Percentiles rank a stretch among this genome's conserved stretches.
Evolutionary conservation across 805 yeast genomes (phyloP).

Genomic region (Hanseniaspora thailandica): DNA sequence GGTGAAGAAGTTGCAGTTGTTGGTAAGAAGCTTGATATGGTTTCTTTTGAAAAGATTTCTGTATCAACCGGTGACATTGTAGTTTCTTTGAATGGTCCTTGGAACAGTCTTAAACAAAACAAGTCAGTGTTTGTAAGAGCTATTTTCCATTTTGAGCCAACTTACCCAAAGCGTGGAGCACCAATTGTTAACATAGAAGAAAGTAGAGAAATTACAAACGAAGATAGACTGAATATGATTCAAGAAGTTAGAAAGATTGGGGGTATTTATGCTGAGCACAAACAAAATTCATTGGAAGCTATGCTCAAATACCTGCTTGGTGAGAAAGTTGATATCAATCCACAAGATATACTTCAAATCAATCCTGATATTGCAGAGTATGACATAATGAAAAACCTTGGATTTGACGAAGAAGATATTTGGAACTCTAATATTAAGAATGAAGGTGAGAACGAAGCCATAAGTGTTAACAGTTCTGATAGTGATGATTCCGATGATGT

Average conservation of each 20-base stretch:
- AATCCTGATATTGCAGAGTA: constrained; percentile 29
- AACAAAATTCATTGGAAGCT: constrained; percentile 66
- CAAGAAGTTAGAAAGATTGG: constrained; percentile 45
- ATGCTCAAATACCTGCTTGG: constrained; percentile 71
- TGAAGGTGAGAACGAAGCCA: constrained; percentile 18
- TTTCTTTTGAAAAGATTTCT: constrained; percentile 74
- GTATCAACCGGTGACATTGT: constrained; percentile 74
- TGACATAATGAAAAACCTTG: constrained; percentile 32
- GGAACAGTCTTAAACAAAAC: constrained; percentile 37
- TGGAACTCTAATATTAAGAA: not conserved
- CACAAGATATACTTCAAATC: constrained; percentile 15
- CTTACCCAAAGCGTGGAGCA: constrained; percentile 49
- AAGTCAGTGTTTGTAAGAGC: constrained; percentile 54
- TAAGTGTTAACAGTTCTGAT: constrained; percentile 22
- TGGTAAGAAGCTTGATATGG: constrained; percentile 79
- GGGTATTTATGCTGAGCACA: constrained; percentile 41
- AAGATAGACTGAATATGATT: constrained; percentile 41
- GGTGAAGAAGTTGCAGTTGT: constrained; percentile 87
- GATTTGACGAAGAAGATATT: constrained; percentile 27
- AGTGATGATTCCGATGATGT: constrained; percentile 33
- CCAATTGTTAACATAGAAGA: constrained; percentile 65
- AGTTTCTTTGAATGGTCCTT: constrained; percentile 70
- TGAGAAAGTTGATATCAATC: constrained; percentile 45
- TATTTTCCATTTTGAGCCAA: constrained; percentile 55
- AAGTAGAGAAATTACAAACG: constrained; percentile 51